Percentiles rank a stretch among this genome's conserved stretches.
Evolutionary conservation across 768 basidiomycete species (phyloP).

Genomic region (Filobasidium floriforme): DNA sequence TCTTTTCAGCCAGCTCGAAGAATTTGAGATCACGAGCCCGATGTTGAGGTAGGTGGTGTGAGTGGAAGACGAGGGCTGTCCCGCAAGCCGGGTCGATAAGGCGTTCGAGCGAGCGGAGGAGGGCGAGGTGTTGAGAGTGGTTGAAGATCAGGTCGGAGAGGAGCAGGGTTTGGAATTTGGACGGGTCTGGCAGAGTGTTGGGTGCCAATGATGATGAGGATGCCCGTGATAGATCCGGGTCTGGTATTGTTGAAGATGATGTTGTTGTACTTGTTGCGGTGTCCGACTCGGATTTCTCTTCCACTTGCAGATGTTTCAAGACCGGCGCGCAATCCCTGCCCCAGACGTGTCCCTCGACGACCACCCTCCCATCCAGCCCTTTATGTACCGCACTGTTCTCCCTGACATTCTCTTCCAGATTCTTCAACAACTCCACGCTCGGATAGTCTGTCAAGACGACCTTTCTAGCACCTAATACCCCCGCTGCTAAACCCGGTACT

Average conservation of each 20-base stretch:
- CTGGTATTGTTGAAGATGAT: constrained; percentile 1
- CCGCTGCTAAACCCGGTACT: constrained; percentile 70
- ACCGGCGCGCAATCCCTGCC: constrained; percentile 20
- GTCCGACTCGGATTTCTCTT: constrained; percentile 11
- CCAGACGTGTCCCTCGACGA: constrained; percentile 19
- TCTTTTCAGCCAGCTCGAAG: constrained; percentile 57
- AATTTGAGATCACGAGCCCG: constrained; percentile 76
- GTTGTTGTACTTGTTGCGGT: not conserved
- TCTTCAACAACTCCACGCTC: constrained; percentile 64
- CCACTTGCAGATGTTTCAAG: constrained; percentile 42
- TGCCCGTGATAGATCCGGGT: too few relatives aligned
- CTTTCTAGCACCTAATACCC: constrained; percentile 61
- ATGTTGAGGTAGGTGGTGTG: constrained; percentile 77
- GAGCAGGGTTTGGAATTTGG: constrained; percentile 67
- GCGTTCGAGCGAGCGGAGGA: constrained; percentile 16
- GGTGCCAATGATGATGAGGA: not conserved
- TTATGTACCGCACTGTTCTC: constrained; percentile 47
- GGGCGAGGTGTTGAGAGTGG: constrained; percentile 60
- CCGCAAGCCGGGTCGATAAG: constrained; percentile 34
- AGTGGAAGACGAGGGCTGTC: constrained; percentile 72
- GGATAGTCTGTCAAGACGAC: constrained; percentile 92
- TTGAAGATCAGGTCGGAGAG: constrained; percentile 92
- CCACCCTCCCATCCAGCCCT: constrained; percentile 33
- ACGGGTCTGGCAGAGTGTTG: not conserved
- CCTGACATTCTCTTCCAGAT: constrained; percentile 62